These are phyloP conservation scores for Colletotrichum sp. DNA, from an alignment of 2,329 filamentous ascomycete genomes.

Conservation along the genomic window DNA sequence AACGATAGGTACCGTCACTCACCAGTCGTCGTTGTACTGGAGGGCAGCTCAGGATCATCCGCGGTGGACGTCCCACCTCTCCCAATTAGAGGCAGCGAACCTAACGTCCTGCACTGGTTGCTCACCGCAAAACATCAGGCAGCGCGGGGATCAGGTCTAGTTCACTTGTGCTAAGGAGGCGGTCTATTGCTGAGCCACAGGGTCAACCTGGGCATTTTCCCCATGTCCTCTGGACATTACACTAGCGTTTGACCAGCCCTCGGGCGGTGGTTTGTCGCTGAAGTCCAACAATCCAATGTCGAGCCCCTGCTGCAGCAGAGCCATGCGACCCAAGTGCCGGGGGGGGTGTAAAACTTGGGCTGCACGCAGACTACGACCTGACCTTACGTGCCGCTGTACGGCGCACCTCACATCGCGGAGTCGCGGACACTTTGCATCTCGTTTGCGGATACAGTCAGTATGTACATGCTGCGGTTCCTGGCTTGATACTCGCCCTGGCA, in stretches of 20 bases:
- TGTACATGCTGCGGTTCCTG: neutral
- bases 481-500: neutral
- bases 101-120: neutral
- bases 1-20: neutral
- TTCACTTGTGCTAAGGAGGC: conserved; percentile 3
- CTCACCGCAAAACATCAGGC: conserved; percentile 18
- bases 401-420: conserved; percentile 12
- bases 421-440: neutral
- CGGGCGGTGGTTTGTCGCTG: conserved; percentile 10
- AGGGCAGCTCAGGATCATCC: neutral
- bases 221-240: conserved; percentile 5
- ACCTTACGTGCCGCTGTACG: neutral
- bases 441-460: neutral
- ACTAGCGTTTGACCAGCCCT: conserved; percentile 17
- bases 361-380: neutral
- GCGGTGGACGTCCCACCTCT: neutral
- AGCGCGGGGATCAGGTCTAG: conserved; percentile 4
- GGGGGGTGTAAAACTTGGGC: conserved; percentile 16
- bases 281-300: conserved; percentile 11
- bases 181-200: conserved; percentile 19
- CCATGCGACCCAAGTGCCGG: conserved; percentile 21
- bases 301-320: conserved; percentile 5
- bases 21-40: neutral
- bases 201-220: conserved; percentile 10
- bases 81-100: neutral